Percentiles rank a stretch among this genome's conserved stretches.
These are phyloP conservation scores for Saitozyma podzolica DNA, from an alignment of 768 basidiomycete genomes.

Conservation along the genomic window DNA sequence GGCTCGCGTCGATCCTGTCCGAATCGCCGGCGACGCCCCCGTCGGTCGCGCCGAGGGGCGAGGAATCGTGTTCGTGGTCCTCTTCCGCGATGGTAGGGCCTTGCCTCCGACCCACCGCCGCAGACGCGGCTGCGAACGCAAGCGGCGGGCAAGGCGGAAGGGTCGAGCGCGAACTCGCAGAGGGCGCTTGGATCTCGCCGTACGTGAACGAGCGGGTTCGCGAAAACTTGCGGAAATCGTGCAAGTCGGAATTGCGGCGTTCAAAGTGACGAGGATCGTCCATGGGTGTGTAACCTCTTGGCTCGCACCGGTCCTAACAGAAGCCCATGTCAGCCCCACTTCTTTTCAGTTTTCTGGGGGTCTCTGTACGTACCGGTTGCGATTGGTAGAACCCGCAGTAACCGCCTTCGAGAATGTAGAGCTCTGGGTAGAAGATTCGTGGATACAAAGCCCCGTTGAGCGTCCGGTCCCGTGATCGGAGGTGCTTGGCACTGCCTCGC, in stretches of 20 bases:
- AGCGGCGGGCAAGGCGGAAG: constrained; percentile 39
- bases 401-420: constrained; percentile 95
- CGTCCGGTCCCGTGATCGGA: constrained; percentile 84
- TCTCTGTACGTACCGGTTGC: constrained; percentile 55
- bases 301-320: constrained; percentile 62
- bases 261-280: constrained; percentile 82
- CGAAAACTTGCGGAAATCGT: constrained; percentile 89
- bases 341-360: background rate
- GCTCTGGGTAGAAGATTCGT: constrained; percentile 89
- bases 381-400: constrained; percentile 83
- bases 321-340: background rate
- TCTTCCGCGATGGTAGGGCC: constrained; percentile 59
- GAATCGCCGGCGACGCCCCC: constrained; percentile 63
- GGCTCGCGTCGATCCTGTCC: constrained; percentile 65
- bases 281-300: constrained; percentile 84
- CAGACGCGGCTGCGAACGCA: constrained; percentile 47
- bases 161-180: constrained; percentile 18
- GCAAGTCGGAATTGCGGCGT: constrained; percentile 80
- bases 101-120: constrained; percentile 53
- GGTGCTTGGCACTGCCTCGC: constrained; percentile 75
- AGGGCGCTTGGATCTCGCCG: constrained; percentile 61
- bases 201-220: constrained; percentile 90
- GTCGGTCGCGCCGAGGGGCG: constrained; percentile 57
- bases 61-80: constrained; percentile 63
- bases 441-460: constrained; percentile 88